Percentiles rank a stretch among this genome's conserved stretches.
These are phyloP conservation scores for Boletus barrowsii DNA, from an alignment of 768 basidiomycete species.

Conservation along the genomic window DNA sequence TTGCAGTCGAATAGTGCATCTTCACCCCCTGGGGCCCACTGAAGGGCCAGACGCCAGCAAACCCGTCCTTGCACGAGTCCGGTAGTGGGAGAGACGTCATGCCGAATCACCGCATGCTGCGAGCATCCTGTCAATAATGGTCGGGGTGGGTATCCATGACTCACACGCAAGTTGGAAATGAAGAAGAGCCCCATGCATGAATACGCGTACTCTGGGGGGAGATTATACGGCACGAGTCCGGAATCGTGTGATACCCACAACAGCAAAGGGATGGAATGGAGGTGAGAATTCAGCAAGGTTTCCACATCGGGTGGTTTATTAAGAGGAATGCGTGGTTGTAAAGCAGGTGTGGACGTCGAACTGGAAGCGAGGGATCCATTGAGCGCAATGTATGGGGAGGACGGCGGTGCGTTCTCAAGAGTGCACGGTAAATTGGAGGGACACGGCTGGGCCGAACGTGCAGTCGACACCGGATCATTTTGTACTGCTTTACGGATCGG, in stretches of 20 bases:
- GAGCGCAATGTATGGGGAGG: neutral
- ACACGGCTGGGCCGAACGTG: neutral
- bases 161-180: constrained; percentile 39
- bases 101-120: constrained; percentile 14
- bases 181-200: constrained; percentile 48
- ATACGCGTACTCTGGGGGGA: constrained; percentile 39
- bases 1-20: constrained; percentile 25
- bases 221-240: constrained; percentile 20
- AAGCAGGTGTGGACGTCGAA: neutral
- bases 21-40: constrained; percentile 53
- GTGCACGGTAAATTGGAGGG: neutral
- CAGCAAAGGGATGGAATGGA: constrained; percentile 38
- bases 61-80: constrained; percentile 31
- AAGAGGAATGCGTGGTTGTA: constrained; percentile 16
- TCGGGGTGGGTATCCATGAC: constrained; percentile 3
- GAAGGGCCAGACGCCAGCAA: constrained; percentile 44
- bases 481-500: neutral
- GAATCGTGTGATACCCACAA: constrained; percentile 38
- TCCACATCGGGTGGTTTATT: constrained; percentile 42
- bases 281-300: constrained; percentile 40
- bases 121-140: constrained; percentile 3
- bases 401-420: neutral
- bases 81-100: neutral
- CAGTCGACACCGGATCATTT: neutral
- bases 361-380: neutral